Conservation (phyloP, 2,329 filamentous ascomycete species). For the Talaromyces sp. region DNA sequence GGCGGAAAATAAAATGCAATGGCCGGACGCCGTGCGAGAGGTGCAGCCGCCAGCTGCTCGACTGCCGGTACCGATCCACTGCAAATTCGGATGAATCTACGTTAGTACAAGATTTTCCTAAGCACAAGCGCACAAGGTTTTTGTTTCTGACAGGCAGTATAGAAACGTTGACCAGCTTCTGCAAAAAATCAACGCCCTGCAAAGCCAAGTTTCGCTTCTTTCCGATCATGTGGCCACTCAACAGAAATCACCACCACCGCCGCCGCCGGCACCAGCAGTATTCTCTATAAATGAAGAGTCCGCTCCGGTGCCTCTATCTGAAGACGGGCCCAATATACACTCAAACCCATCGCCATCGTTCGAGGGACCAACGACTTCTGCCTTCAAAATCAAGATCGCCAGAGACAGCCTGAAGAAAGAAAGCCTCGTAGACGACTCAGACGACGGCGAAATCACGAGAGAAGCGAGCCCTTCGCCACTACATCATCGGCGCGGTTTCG, state of each 20-base stretch:
- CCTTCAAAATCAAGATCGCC: not conserved
- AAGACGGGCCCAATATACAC: not conserved
- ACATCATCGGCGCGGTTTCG: not conserved
- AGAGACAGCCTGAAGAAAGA: not conserved
- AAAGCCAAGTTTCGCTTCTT: not conserved
- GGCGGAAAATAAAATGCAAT: not conserved
- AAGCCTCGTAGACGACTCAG: not conserved
- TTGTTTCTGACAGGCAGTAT: not conserved
- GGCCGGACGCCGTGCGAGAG: not conserved
- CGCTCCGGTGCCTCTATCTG: not conserved
- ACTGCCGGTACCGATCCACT: not conserved
- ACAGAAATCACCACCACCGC: not conserved
- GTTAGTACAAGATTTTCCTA: not conserved
- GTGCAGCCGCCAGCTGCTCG: not conserved
- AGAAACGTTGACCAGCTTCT: not conserved
- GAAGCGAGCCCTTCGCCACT: not conserved
- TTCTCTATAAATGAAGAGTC: not conserved
- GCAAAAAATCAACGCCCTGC: not conserved
- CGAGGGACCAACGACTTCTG: not conserved
- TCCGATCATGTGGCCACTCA: not conserved
- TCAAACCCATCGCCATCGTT: not conserved
- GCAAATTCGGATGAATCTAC: not conserved
- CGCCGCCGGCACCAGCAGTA: not conserved
- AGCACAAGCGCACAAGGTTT: not conserved
- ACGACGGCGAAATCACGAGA: not conserved